phyloP scores from a whole-genome alignment of 2,329 filamentous ascomycete genomes.

The Pseudogymnoascus sp. region DNA sequence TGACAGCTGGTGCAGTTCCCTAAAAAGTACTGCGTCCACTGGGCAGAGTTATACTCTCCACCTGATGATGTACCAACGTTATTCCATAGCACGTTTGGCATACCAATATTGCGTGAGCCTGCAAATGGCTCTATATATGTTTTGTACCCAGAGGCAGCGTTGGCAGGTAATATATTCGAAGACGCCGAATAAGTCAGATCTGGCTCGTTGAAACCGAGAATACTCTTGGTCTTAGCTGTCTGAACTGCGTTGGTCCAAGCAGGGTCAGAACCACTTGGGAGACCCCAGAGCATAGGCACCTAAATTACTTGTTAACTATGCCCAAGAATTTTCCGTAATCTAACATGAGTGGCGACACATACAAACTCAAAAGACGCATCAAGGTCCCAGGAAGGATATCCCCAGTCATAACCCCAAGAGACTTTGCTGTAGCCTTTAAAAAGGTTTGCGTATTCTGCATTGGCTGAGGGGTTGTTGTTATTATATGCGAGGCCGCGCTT shows the following conservation, averaged over 20 bases:
- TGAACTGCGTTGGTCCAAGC: constrained; percentile 46
- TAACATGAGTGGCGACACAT: too few species aligned
- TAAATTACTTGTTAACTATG: constrained; percentile 28
- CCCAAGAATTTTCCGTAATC: too few species aligned
- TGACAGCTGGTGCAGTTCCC: constrained; percentile 32
- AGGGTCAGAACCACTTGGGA: constrained; percentile 30
- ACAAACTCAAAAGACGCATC: too few species aligned
- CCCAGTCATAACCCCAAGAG: too few species aligned
- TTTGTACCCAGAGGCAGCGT: constrained; percentile 31
- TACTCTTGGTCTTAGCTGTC: constrained; percentile 44
- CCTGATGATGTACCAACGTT: constrained; percentile 21
- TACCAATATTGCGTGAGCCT: constrained; percentile 33
- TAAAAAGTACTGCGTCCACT: constrained; percentile 36
- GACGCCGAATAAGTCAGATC: constrained; percentile 45
- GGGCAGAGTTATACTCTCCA: constrained; percentile 29
- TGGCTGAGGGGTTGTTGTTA: too few species aligned
- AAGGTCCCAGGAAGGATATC: too few species aligned
- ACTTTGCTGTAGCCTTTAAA: too few species aligned
- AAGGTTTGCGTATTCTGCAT: too few species aligned
- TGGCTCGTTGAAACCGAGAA: constrained; percentile 64
- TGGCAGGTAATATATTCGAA: constrained; percentile 36
- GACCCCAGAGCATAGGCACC: constrained; percentile 59
- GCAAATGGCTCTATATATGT: constrained; percentile 35
- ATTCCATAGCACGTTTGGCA: constrained; percentile 35
- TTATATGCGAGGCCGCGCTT: too few species aligned